Evolutionary conservation across 2,329 filamentous ascomycete species (phyloP).

Genomic region (Fusarium tupiense): DNA sequence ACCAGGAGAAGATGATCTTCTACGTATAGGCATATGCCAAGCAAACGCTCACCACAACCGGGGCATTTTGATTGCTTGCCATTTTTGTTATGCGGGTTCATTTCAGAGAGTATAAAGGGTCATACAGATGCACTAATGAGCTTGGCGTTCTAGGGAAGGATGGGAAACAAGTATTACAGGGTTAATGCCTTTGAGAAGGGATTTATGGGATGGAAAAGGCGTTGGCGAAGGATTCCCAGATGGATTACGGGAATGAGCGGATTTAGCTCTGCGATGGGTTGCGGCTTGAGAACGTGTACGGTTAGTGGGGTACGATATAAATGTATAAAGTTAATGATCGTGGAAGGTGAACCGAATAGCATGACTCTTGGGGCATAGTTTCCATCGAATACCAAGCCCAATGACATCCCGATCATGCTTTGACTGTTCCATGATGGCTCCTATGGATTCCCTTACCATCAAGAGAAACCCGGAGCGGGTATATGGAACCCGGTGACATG

Average conservation of each 20-base stretch:
- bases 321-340: conserved; percentile 36
- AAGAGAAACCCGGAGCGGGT: background rate
- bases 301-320: conserved; percentile 34
- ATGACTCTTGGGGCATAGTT: background rate
- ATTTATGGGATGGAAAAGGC: conserved; percentile 34
- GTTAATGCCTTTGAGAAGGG: conserved; percentile 10
- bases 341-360: background rate
- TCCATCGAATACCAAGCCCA: background rate
- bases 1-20: conserved; percentile 46
- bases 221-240: conserved; percentile 24
- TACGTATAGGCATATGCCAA: background rate
- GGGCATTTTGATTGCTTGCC: conserved; percentile 12
- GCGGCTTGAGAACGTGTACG: conserved; percentile 1
- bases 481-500: background rate
- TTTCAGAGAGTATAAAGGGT: conserved; percentile 32
- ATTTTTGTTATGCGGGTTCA: conserved; percentile 7
- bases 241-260: conserved; percentile 7
- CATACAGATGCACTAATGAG: conserved; percentile 36
- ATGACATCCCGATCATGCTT: background rate
- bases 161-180: conserved; percentile 23
- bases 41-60: conserved; percentile 21
- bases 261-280: conserved; percentile 22
- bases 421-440: background rate
- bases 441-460: background rate
- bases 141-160: conserved; percentile 41